These are phyloP conservation scores for Penicillium alfredii DNA, from an alignment of 495 filamentous ascomycete species.

Conservation along the genomic window DNA sequence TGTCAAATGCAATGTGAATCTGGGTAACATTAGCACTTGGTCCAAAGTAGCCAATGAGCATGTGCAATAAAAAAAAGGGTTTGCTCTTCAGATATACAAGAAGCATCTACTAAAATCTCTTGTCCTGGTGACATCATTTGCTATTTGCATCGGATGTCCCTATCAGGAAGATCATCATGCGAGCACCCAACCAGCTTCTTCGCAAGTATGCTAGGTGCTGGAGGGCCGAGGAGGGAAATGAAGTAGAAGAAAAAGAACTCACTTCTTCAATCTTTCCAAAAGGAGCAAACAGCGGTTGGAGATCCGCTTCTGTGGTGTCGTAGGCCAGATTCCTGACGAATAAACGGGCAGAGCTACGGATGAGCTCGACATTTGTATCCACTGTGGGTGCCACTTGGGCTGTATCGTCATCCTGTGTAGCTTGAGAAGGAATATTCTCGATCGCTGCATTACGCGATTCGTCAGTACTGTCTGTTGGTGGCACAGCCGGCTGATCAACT, in stretches of 20 bases:
- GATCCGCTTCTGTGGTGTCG: slow-evolving; percentile 66
- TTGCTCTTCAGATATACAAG: slow-evolving; percentile 52
- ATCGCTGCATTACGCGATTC: slow-evolving; percentile 23
- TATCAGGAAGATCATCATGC: slow-evolving; percentile 97
- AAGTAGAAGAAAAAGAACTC: slow-evolving; percentile 33
- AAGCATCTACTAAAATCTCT: slow-evolving; percentile 78
- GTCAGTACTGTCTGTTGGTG: slow-evolving; percentile 7
- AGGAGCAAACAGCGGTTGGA: slow-evolving; percentile 60
- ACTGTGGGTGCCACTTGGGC: slow-evolving; percentile 18
- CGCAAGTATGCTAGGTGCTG: slow-evolving; percentile 6
- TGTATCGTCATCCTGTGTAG: slow-evolving; percentile 16
- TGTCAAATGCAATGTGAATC: slow-evolving; percentile 77
- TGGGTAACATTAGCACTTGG: slow-evolving; percentile 43
- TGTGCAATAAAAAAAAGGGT: slow-evolving; percentile 33
- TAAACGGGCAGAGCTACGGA: slow-evolving; percentile 54
- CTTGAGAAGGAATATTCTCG: slow-evolving; percentile 16
- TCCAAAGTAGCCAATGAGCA: slow-evolving; percentile 14
- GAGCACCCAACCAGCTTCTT: slow-evolving; percentile 25
- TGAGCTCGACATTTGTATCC: slow-evolving; percentile 39
- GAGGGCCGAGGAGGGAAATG: slow-evolving; percentile 3
- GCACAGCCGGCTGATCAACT: slow-evolving; percentile 9
- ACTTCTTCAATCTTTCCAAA: slow-evolving; percentile 85
- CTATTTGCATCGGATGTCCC: slow-evolving; percentile 91
- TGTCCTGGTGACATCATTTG: slow-evolving; percentile 59
- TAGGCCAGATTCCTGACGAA: slow-evolving; percentile 91